Conservation (phyloP, 2,329 filamentous ascomycete species). For the Aspergillus niger region DNA sequence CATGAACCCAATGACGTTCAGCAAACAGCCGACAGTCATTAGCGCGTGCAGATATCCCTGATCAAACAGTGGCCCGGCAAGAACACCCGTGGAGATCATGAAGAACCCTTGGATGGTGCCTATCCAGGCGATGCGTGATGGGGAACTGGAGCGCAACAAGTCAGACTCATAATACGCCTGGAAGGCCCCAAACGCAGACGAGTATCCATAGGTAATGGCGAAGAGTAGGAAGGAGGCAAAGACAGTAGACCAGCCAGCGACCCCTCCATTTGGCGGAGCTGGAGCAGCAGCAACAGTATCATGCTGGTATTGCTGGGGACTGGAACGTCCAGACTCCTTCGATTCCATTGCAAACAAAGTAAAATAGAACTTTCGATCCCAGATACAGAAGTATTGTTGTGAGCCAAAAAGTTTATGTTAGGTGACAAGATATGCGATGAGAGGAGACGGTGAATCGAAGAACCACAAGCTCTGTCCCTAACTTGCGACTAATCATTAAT, state of each 20-base stretch:
- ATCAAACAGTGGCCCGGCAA: conserved; percentile 50
- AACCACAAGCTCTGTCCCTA: too few species aligned
- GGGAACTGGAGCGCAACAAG: conserved; percentile 22
- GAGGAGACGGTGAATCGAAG: too few species aligned
- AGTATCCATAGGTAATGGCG: conserved; percentile 25
- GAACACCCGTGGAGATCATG: conserved; percentile 46
- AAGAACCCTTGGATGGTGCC: conserved; percentile 48
- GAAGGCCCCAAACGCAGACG: conserved; percentile 27
- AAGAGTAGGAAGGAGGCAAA: conserved; percentile 24
- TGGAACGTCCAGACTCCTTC: too few species aligned
- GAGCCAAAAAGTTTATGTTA: too few species aligned
- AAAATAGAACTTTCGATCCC: too few species aligned
- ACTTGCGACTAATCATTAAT: too few species aligned
- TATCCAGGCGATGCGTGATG: conserved; percentile 48
- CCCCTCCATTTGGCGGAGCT: conserved; percentile 21
- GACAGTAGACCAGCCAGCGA: conserved; percentile 24
- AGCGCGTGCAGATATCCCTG: conserved; percentile 43
- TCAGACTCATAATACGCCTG: conserved; percentile 28
- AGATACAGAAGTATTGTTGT: too few species aligned
- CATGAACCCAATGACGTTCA: conserved; percentile 48
- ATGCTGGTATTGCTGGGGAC: too few species aligned
- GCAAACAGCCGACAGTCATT: conserved; percentile 40
- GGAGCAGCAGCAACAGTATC: neutral
- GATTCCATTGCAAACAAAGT: too few species aligned
- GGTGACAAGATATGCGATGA: too few species aligned